Base-by-base conservation (phyloP, 108 stramenopile species). In the Discostella stelligeroides region DNA sequence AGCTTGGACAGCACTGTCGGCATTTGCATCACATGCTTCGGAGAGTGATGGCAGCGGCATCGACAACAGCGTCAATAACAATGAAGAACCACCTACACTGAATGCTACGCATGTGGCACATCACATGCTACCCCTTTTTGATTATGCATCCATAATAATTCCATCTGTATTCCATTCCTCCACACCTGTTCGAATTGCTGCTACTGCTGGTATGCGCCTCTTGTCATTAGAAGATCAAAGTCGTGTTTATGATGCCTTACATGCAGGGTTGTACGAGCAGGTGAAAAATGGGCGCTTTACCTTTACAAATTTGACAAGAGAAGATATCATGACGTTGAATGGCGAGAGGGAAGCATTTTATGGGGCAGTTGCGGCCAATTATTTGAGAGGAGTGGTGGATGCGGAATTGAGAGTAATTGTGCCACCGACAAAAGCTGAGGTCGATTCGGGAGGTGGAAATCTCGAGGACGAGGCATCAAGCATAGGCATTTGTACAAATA, bases 141-240 rank as follows among this genome's bases (percentile, higher is more conserved):
- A 89, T 28, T 91, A 86, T 69, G 92, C 91, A 9, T 82, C 87
- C n/a, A 48, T 65, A 28, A 74, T 92, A 24, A 86, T 95, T 68
- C 92, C 94, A 48, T 51, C 69, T 12, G 42, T 74, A 50, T 88
- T 77, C 66, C 81, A 92, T 62, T 51, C 78, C 6, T 60, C 80
- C 5, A 95, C 94, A 29, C 60, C 70, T 42, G 89, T 95, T 24
- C 73, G 83, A 38, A 91, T 90, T 48, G 85, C 84, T 21, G 94
- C 94, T 9, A 92, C 94, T 13, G 94, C 94, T 9, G 94, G 94
- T 7, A 95, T 95, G 94, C 63, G 94, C 54, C 68, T 95, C 45
- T 45, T 92, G 34, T 34, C 68, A 5, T 71, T 81, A 40, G 38
- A 70, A 39, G 86, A 90, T 55, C 91, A 92, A 56, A 65, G 80